Evolutionary conservation across 2,329 filamentous ascomycete species (phyloP).

Genomic region (Aspergillus uvarum): DNA sequence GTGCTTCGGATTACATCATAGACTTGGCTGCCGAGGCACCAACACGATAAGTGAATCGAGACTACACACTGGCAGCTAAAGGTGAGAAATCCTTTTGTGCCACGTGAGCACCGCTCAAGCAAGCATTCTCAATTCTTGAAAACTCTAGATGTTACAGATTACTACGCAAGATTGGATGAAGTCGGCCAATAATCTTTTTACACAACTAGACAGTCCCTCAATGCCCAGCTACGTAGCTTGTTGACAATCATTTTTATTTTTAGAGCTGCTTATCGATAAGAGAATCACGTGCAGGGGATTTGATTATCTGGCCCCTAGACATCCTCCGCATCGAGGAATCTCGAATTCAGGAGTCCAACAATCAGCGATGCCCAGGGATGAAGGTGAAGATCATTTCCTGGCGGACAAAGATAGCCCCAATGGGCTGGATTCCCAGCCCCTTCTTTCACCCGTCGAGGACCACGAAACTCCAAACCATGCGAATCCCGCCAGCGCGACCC

Average conservation of each 20-base stretch:
- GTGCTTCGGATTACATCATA: neutral
- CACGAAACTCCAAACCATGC: conserved; percentile 29
- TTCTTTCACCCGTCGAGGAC: conserved; percentile 34
- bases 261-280: conserved; percentile 24
- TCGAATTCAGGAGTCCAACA: conserved; percentile 23
- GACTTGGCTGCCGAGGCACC: neutral
- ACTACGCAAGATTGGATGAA: no score
- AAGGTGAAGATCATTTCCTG: conserved; percentile 35
- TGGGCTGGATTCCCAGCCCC: conserved; percentile 34
- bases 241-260: conserved; percentile 8
- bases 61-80: neutral
- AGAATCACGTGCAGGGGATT: conserved; percentile 18
- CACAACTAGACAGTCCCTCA: no score
- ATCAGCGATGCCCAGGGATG: conserved; percentile 45
- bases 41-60: neutral
- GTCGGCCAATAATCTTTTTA: no score
- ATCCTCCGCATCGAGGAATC: conserved; percentile 14
- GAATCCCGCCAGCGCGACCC: conserved; percentile 21
- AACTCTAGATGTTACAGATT: no score
- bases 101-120: neutral
- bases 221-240: neutral
- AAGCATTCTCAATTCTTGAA: neutral
- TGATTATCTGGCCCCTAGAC: conserved; percentile 27
- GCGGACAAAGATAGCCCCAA: conserved; percentile 31
- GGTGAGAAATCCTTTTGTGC: no score